Evolutionary conservation across 2,329 filamentous ascomycete species (phyloP), one percentile per base, ranked within the genome.

Genomic region (Botrytis paeoniae): DNA sequence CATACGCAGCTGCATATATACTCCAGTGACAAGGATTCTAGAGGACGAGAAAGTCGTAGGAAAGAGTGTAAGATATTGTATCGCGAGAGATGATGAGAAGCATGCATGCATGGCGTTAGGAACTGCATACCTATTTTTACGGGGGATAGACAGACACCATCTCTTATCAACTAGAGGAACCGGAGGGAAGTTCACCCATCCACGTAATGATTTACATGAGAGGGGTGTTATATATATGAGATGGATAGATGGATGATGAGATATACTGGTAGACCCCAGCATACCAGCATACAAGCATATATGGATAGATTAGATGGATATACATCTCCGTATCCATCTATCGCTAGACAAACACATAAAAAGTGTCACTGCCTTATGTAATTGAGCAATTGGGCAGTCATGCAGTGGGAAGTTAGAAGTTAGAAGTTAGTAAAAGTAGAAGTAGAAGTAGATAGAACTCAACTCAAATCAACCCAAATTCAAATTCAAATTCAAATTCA

Each of bases 41-140:
- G 6, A 18, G 37, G n/a, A 29, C 5, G 3, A 14, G 3, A 32
- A 9, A 22, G 20, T 39, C 10, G 20, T 8, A 39, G 51, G 48
- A 39, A 32, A 57, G n/a, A 18, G 25, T 69, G 45, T 69, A 59
- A 41, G 66, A 60, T 59, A 60, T 43, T 43, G 61, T 62, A 62
- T n/a, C 39, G 32, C 8, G 22, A 39, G 35, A 37, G 25, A 39
- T 60, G 57, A 51, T 8, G 35, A 39, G 14, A 16, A 37, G 59
- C 37, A 39, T 39, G 59, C 22, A 39, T 39, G 35, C 12, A 61
- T 61, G 59, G 59, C 59, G 35, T 61, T 37, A n/a, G 37, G 59
- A 39, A 62, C 6, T 18, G 25, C 51, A 29, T 57, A 57, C 3
- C 51, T 3, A 18, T 57, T 32, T n/a, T 57, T 18, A 7, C 16